phyloP scores from a whole-genome alignment of 768 basidiomycete genomes.

The Panaeolus papilionaceus region DNA sequence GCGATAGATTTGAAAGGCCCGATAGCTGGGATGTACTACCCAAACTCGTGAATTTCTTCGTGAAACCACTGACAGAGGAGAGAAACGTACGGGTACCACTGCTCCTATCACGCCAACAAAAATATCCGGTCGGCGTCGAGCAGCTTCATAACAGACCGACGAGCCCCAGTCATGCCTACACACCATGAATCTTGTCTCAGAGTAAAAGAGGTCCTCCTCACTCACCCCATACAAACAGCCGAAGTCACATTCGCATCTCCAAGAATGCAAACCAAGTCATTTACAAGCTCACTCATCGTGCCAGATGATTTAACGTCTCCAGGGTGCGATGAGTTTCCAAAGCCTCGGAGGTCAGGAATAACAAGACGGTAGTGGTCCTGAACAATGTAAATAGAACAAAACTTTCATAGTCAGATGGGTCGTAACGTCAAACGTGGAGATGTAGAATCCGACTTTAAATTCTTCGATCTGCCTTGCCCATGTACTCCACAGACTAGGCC shows the following conservation, averaged over 20 bases:
- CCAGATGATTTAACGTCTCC: slow-evolving; percentile 65
- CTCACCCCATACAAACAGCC: slow-evolving; percentile 70
- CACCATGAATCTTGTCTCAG: not conserved
- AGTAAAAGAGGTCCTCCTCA: not conserved
- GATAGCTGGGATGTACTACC: slow-evolving; percentile 65
- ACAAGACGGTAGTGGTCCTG: slow-evolving; percentile 69
- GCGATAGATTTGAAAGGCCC: slow-evolving; percentile 54
- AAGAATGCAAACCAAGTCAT: slow-evolving; percentile 70
- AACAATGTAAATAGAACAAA: too few relatives aligned
- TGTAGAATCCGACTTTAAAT: slow-evolving; percentile 52
- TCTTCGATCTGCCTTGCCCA: slow-evolving; percentile 77
- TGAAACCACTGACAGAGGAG: not conserved
- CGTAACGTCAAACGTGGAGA: not conserved
- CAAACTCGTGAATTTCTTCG: not conserved
- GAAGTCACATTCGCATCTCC: slow-evolving; percentile 52
- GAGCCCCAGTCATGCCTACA: slow-evolving; percentile 81
- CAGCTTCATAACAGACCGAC: slow-evolving; percentile 70
- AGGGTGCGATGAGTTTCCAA: slow-evolving; percentile 71
- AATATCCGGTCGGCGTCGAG: slow-evolving; percentile 68
- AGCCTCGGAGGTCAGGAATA: slow-evolving; percentile 71
- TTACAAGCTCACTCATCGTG: slow-evolving; percentile 63
- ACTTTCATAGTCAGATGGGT: not conserved
- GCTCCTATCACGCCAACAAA: slow-evolving; percentile 63
- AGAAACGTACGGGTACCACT: slow-evolving; percentile 60
- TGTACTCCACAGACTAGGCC: slow-evolving; percentile 79